Base-by-base conservation (phyloP, 345 rosid species). In the Isatis tinctoria region DNA sequence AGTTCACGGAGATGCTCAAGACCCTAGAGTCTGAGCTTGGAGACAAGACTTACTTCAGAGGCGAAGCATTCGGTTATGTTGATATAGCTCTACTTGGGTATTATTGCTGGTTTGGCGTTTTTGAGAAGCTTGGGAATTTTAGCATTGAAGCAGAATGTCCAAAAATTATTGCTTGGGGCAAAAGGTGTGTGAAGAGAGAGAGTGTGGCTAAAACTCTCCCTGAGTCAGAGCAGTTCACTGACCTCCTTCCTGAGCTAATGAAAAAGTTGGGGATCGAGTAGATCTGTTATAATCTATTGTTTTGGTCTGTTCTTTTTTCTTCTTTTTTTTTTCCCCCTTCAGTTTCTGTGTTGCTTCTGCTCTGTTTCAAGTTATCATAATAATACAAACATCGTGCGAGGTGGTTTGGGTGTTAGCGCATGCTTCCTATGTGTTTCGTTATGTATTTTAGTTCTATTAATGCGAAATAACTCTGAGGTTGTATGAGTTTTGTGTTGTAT, bases 71-170 rank as follows among this genome's bases (percentile, higher is more conserved):
- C 1, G 74, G 74, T 3, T 70, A 20, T 47, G 74, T 70, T 0
- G 74, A 70, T 16, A 70, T 70, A 27, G 67, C 66, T 11, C 11
- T 70, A 5, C 22, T 70, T 10, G 74, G 74, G 0, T 70, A 33
- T 26, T 59, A 59, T 0, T 3, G 58, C 52, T 70, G 74, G 75
- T 71, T 60, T 36, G 39, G 3, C 6, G 49, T 4, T 2, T 60
- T 35, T 4, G 59, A 71, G 14, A 71, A 60, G 14, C 1, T 54
- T 27, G 60, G 11, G 0, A 54, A 27, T 10, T 54, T 54, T 36
- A 54, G 60, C 60, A 54, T 54, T 3, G 60, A 54, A 14, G 20
- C 18, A 3, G 60, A 54, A 36, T 54, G 60, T 54, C 60, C 36
- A 54, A 54, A 28, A 9, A 0, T 54, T 10, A 54, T 54, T 54